phyloP scores from a whole-genome alignment of 2,329 filamentous ascomycete species.

The Fusarium multiceps region DNA sequence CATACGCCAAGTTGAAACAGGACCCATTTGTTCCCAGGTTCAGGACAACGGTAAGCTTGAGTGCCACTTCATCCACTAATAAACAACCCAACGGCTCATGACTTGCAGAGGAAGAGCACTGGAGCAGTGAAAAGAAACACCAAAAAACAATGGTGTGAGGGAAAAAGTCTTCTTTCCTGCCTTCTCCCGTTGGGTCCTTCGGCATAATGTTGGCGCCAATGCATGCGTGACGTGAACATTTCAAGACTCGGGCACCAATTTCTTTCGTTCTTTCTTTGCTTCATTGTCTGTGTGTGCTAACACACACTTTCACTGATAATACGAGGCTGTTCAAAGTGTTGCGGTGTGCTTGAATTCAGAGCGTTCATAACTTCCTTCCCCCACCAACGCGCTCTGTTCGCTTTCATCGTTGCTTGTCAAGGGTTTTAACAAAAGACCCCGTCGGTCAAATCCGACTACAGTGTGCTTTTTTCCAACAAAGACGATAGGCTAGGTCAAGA shows the following conservation, averaged over 20 bases:
- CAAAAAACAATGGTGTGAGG: conserved; percentile 27
- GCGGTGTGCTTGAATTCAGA: conserved; percentile 27
- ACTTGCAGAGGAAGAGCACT: conserved; percentile 25
- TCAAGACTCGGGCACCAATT: conserved; percentile 13
- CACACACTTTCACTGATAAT: conserved; percentile 10
- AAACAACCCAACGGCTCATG: conserved; percentile 22
- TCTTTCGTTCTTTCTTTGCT: conserved; percentile 4
- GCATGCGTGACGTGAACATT: conserved; percentile 36
- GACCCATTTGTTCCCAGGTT: conserved; percentile 33
- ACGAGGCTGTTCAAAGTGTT: conserved; percentile 21
- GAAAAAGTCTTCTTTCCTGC: conserved; percentile 30
- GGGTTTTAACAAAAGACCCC: background rate
- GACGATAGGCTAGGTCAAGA: conserved; percentile 8
- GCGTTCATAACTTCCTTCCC: conserved; percentile 5
- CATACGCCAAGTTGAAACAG: conserved; percentile 37
- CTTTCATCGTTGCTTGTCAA: background rate
- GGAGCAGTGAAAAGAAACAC: conserved; percentile 15
- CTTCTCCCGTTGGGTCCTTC: conserved; percentile 30
- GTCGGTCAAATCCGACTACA: conserved; percentile 5
- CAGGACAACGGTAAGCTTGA: conserved; percentile 19
- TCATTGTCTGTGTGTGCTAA: background rate
- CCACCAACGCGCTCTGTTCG: conserved; percentile 19
- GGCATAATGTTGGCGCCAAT: conserved; percentile 32
- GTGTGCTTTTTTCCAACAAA: conserved; percentile 10
- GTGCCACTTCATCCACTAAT: conserved; percentile 33